Evolutionary conservation across 2,329 filamentous ascomycete genomes (phyloP), one percentile per base, ranked within the genome.

Genomic region (Aspergillus sp.): DNA sequence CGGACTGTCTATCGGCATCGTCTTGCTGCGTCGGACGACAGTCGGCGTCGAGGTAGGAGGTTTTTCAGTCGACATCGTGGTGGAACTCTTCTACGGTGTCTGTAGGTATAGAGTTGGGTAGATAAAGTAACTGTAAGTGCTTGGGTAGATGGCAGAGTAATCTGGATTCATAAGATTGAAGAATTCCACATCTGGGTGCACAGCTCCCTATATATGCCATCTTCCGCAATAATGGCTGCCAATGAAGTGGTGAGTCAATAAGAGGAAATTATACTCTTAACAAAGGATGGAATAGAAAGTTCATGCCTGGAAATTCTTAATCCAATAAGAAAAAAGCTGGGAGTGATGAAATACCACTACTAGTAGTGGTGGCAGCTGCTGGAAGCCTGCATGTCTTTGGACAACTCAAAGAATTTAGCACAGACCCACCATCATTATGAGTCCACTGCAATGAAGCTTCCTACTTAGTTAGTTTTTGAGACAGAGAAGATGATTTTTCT

Each of bases 1-100:
- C 53, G 81, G 78, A 55, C 75, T 79, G 63, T 85, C 83, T 6
- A 77, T 81, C 30, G 81, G 77, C 76, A 82, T 74, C 8, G 76
- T 76, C 59, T 80, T 80, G 60, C 69, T 74, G 59, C 78, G 77
- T 62, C 79, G 74, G 30, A 75, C 70, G 56, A 65, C 69, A n/a
- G 73, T 68, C 74, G 76, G 76, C 46, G 50, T 56, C 48, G 34
- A 28, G 48, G 34, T 34, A 30, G 48, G 34, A 6, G 51, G 38
- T 34, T 52, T 57, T 11, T 19, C 25, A 15, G 19, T 23, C 38
- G 48, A 57, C 55, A 57, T 57, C 19, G 47, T 43, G 48, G 11
- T 41, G 11, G 4, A 41, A 15, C 1, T 15, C 34, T 13, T 41
- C 9, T 15, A 13, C 13, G 34, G 15, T 15, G 9, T 5, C 25